Evolutionary conservation across 1,284 basidiomycete species (phyloP), one percentile per base, ranked within the genome.

Genomic region (Boletellus deceptivus): DNA sequence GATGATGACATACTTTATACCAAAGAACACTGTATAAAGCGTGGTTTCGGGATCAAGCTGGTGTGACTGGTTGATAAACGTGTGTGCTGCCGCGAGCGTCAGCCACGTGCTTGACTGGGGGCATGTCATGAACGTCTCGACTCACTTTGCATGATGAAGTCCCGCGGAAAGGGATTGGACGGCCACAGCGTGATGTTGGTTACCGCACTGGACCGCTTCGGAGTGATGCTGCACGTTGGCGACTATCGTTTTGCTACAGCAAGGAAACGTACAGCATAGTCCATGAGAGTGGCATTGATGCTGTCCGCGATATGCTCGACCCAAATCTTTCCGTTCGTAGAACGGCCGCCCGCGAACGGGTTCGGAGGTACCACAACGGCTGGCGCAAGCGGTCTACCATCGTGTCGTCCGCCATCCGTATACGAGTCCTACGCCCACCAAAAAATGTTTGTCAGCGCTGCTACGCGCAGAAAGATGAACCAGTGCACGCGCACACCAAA

Each of bases 401-500:
- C 68, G 18, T 71, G 65, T 31, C 63, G 62, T 18, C 70, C 71
- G 0, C 71, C 70, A 16, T 68, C 66, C 2, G 64, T 70, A 31
- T 59, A 68, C 3, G 68, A 71, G 46, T 71, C 66, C 65, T 68
- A 38, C 9, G 17, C 2, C 13, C 6, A n/a, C 34, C 18, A 14
- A 11, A 18, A 22, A 24, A 37, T 6, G 34, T 2, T 0, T 1
- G 35, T 58, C 14, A 62, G 20, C 22, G 3, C 6, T 17, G 20
- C 13, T 18, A 11, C 18, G 35, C 20, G 9, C 25, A 46, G n/a
- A 6, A 25, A n/a, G 8, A 22, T 5, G 31, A 25, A 7, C 14
- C 9, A 29, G 17, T 0, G 34, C 2, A 5, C n/a, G 65, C 70
- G 49, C 55, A 76, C 76, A 37, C 76, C 75, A 53, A 78, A 77